Conservation (phyloP, 352 stramenopile genomes). For the Phytopythium aichiense region DNA sequence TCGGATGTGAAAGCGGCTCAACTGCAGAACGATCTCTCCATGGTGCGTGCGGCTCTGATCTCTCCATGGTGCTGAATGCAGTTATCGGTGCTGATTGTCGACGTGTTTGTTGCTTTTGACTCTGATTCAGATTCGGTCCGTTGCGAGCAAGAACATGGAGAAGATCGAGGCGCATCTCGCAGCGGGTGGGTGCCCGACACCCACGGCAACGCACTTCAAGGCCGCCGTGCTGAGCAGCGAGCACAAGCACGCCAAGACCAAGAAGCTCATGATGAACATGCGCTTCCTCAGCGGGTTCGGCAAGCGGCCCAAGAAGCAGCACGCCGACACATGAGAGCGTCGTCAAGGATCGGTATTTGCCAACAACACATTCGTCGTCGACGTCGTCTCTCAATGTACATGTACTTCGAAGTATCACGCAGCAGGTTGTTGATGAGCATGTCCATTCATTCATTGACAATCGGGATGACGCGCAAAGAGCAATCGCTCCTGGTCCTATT, state of each 20-base stretch:
- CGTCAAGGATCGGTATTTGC: neutral
- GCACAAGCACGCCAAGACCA: constrained; percentile 44
- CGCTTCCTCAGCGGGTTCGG: constrained; percentile 69
- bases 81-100: neutral
- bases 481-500: constrained; percentile 2
- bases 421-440: neutral
- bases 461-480: neutral
- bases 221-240: constrained; percentile 33
- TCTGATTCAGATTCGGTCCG: constrained; percentile 46
- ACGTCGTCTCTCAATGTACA: too few relatives aligned
- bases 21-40: constrained; percentile 47
- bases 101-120: neutral
- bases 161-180: constrained; percentile 69
- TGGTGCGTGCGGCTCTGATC: constrained; percentile 22
- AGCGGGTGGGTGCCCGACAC: constrained; percentile 28
- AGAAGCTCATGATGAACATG: constrained; percentile 77
- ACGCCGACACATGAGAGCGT: constrained; percentile 11
- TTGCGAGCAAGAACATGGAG: constrained; percentile 70
- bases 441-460: neutral
- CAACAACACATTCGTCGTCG: neutral
- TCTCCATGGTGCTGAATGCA: neutral
- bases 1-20: constrained; percentile 50
- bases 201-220: constrained; percentile 54
- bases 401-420: neutral
- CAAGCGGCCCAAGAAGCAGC: constrained; percentile 46